Conservation (phyloP, 208 protist genomes). For the Phytomonas sp. region DNA sequence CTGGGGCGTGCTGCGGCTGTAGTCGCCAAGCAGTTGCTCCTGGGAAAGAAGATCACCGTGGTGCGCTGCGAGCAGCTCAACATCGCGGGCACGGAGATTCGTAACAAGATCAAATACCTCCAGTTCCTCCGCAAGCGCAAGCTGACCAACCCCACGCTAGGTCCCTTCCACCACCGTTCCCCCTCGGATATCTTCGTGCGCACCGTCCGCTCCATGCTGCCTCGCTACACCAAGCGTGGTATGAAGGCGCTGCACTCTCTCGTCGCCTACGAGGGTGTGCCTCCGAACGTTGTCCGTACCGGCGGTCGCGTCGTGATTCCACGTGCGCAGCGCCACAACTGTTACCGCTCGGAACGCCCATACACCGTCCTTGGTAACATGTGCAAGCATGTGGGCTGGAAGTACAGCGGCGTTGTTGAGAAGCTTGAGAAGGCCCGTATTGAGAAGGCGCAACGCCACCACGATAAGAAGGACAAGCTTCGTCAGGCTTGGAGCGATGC, state of each 20-base stretch:
- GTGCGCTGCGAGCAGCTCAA: slow-evolving; percentile 96
- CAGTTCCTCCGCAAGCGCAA: slow-evolving; percentile 94
- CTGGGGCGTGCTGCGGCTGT: slow-evolving; percentile 96
- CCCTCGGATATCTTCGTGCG: slow-evolving; percentile 95
- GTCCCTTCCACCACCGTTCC: slow-evolving; percentile 97
- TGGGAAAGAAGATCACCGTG: slow-evolving; percentile 95
- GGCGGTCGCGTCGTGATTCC: slow-evolving; percentile 67
- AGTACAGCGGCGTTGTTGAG: slow-evolving; percentile 76
- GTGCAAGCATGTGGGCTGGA: slow-evolving; percentile 86
- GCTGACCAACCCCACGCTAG: slow-evolving; percentile 96
- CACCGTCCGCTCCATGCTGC: slow-evolving; percentile 97
- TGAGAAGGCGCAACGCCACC: slow-evolving; percentile 59
- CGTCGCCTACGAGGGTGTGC: slow-evolving; percentile 77
- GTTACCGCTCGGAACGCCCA: slow-evolving; percentile 67
- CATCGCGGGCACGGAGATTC: slow-evolving; percentile 93
- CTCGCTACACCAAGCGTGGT: slow-evolving; percentile 86
- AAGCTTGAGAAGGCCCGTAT: slow-evolving; percentile 70
- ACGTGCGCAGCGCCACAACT: slow-evolving; percentile 60
- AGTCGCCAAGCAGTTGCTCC: slow-evolving; percentile 96
- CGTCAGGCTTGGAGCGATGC: slow-evolving; percentile 56
- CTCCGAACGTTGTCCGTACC: slow-evolving; percentile 54
- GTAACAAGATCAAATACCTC: slow-evolving; percentile 97
- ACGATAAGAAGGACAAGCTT: slow-evolving; percentile 65
- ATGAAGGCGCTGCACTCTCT: slow-evolving; percentile 65
- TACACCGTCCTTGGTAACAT: slow-evolving; percentile 84